Evolutionary conservation across 106 monocot species (phyloP).

Genomic region (Dactylorhiza incarnata): DNA sequence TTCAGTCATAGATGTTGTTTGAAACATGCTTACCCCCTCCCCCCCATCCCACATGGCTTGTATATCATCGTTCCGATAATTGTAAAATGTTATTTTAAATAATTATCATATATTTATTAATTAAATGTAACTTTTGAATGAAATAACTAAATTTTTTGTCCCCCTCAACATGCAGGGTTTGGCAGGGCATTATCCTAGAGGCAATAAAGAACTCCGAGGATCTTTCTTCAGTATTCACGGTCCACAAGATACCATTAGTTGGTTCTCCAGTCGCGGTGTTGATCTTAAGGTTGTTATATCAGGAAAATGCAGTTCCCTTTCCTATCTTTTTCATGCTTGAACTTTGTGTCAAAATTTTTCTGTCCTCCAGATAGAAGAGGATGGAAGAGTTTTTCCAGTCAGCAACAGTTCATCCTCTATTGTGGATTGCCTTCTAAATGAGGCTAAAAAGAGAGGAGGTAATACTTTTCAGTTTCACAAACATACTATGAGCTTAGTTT

Average conservation of each 20-base stretch:
- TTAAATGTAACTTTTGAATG: not conserved
- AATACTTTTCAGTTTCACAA: slow-evolving; percentile 6
- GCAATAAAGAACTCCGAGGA: slow-evolving; percentile 77
- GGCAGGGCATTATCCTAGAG: slow-evolving; percentile 85
- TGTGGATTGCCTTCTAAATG: slow-evolving; percentile 85
- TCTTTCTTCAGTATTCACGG: slow-evolving; percentile 85
- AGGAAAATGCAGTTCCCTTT: not conserved
- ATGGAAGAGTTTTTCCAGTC: slow-evolving; percentile 96
- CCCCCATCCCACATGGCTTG: not conserved
- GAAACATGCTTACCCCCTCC: not conserved
- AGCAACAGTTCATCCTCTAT: slow-evolving; percentile 76
- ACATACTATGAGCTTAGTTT: not conserved
- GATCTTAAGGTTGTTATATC: slow-evolving; percentile 58
- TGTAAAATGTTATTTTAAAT: not conserved
- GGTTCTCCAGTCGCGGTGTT: slow-evolving; percentile 86
- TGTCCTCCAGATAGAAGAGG: slow-evolving; percentile 74
- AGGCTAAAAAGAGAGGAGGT: slow-evolving; percentile 78
- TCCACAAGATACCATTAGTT: slow-evolving; percentile 79
- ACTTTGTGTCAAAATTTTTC: not conserved
- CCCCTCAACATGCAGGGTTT: slow-evolving; percentile 39
- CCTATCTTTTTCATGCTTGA: slow-evolving; percentile 1
- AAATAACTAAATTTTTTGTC: not conserved
- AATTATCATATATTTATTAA: not conserved
- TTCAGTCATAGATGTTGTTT: not conserved
- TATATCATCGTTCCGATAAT: not conserved